Evolutionary conservation across 202 grass and related monocot genomes (phyloP), one percentile per base, ranked within the genome.

Genomic region (Setaria italica): DNA sequence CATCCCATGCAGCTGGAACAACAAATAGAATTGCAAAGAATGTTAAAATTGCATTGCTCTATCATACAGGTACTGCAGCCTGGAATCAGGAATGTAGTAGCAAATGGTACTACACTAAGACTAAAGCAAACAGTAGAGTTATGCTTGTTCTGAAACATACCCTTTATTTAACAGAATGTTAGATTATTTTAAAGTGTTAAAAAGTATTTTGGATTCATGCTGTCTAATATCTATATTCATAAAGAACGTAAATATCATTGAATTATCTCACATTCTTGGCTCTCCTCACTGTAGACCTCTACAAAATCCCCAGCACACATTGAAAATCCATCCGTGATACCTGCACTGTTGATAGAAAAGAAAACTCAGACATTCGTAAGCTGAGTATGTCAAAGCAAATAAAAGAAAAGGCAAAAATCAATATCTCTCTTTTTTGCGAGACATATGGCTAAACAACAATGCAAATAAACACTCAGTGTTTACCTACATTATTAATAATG

Each of bases 241-340:
- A 51, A 7, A 86, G 43, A 72, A 85, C 20, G 11, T 15, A 63
- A 14, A 33, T 15, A 20, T 8, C 25, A 86, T 9, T 34, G 9
- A 54, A 20, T 80, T 45, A 81, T 90, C 85, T 85, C 89, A 99
- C 96, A 88, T 94, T 95, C 88, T 87, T 99, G 96, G 82, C 86
- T 95, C 85, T 86, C 74, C 51, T 95, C 93, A 58, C 85, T 99
- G 78, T 99, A 99, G 74, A 95, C 96, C 82, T 99, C 93, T 84
- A 99, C 88, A 94, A 99, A 96, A 84, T 99, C 92, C 62, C 97
- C 92, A 77, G 90, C 93, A 41, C 91, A 99, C 93, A 99, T 96
- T 34, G 97, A 99, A 92, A 99, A 99, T 67, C 97, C 97, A 57
- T 99, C 94, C 1, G 94, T 99, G 76, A 99, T 96, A 87, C 90